Base-by-base conservation (phyloP, 768 basidiomycete genomes). In the Russula sp. region DNA sequence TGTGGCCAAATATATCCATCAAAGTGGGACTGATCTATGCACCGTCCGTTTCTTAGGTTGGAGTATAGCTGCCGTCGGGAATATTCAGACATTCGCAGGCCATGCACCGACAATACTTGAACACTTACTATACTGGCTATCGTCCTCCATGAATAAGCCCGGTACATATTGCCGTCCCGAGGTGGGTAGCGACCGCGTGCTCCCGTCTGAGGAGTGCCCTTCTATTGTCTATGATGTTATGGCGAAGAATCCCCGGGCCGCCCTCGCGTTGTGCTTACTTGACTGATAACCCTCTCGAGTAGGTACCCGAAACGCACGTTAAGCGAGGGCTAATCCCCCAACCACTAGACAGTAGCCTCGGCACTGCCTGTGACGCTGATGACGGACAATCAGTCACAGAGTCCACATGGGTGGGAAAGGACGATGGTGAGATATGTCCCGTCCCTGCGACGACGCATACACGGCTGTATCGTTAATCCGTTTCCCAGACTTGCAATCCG, bases 251-350 rank as follows among this genome's bases (percentile, higher is more conserved):
- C 63, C 63, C 18, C 53, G 59, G 63, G 63, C 63, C 48, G 63
- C 63, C 32, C 63, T 64, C 59, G 59, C 63, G 27, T 34, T 64
- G 54, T 64, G 47, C 53, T 64, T 56, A 39, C 54, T 64, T 34
- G 49, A 60, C 63, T 64, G 58, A 64, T 64, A 39, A 64, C 53
- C 45, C 34, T 49, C 58, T 64, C 60, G 63, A 64, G 63, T 64
- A 64, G 63, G 58, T 64, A 54, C 63, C 63, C 54, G 63, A 64
- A 60, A 64, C 58, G 42, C 63, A 64, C 63, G 40, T 64, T 64
- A 51, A 60, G 22, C 58, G 59, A 55, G 58, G 63, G 55, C 63
- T 64, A 49, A 64, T 64, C 18, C 63, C 57, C 40, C 32, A 44
- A 45, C 42, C 58, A 55, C 4, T 40, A 59, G 54, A 60, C 54